These are phyloP conservation scores for Lophiotrema nucula DNA, from an alignment of 495 filamentous ascomycete genomes.

Conservation along the genomic window DNA sequence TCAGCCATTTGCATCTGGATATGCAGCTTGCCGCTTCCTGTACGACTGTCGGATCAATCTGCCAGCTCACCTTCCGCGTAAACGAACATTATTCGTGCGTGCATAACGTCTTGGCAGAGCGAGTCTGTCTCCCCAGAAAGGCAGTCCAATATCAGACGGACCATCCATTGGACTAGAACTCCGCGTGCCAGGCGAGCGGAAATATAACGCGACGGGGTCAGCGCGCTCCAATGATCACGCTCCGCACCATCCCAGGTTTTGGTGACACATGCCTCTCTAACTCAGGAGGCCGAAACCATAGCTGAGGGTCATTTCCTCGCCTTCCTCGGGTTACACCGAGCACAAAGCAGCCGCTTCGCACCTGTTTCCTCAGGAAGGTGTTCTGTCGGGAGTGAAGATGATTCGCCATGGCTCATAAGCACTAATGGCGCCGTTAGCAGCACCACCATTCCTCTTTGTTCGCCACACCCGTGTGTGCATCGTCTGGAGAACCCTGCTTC, in stretches of 20 bases:
- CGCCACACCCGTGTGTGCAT: conserved; percentile 28
- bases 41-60: neutral
- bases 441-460: conserved; percentile 12
- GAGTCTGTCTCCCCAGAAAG: neutral
- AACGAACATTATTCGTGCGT: neutral
- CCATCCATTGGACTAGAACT: conserved; percentile 4
- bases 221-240: conserved; percentile 2
- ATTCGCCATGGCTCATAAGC: conserved; percentile 11
- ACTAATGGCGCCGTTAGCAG: conserved; percentile 27
- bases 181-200: conserved; percentile 19
- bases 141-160: conserved; percentile 2
- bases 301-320: neutral
- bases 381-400: neutral
- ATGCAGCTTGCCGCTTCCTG: neutral
- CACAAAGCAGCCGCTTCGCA: neutral
- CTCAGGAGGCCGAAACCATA: neutral
- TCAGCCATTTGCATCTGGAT: neutral
- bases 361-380: conserved; percentile 1
- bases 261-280: conserved; percentile 24
- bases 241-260: neutral
- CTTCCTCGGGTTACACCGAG: conserved; percentile 1
- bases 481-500: conserved; percentile 30
- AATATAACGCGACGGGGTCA: neutral
- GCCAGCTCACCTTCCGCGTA: neutral
- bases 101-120: neutral